Conservation (phyloP, 257 asterid species). For the Nicotiana obtusifolia region DNA sequence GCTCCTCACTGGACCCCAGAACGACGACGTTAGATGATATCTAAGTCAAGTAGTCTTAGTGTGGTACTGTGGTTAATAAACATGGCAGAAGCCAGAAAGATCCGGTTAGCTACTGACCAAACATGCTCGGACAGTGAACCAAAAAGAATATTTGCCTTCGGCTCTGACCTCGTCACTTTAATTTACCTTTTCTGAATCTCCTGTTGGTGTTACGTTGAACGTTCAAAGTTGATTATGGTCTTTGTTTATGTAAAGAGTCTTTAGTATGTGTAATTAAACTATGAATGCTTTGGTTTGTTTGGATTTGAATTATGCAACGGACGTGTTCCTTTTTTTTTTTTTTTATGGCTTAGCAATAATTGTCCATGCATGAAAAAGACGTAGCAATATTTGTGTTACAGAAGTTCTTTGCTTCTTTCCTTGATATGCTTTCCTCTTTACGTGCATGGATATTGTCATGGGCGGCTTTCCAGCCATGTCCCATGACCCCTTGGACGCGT, state of each 20-base stretch:
- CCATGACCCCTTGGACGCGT: too few species aligned
- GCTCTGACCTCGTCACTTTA: not conserved
- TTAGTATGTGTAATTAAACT: not conserved
- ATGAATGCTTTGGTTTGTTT: not conserved
- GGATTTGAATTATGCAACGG: not conserved
- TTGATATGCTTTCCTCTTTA: not conserved
- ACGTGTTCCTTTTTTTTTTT: not conserved
- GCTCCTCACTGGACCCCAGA: conserved; percentile 62
- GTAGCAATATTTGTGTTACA: not conserved
- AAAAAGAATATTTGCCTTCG: conserved; percentile 10
- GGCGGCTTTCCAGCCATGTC: too few species aligned
- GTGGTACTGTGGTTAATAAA: not conserved
- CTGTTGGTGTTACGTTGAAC: conserved; percentile 15
- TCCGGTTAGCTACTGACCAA: conserved; percentile 18
- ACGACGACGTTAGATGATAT: conserved; percentile 24
- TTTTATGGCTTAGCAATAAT: not conserved
- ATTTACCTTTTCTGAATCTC: not conserved
- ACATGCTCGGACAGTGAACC: conserved; percentile 25
- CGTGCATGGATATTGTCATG: conserved; percentile 12
- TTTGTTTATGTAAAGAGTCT: conserved; percentile 7
- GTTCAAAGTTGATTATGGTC: conserved; percentile 12
- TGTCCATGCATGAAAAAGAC: not conserved
- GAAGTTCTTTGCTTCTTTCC: not conserved
- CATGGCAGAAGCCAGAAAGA: not conserved
- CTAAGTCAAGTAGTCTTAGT: not conserved